Evolutionary conservation across 495 filamentous ascomycete species (phyloP).

Genomic region (Friedmanniomyces endolithicus): DNA sequence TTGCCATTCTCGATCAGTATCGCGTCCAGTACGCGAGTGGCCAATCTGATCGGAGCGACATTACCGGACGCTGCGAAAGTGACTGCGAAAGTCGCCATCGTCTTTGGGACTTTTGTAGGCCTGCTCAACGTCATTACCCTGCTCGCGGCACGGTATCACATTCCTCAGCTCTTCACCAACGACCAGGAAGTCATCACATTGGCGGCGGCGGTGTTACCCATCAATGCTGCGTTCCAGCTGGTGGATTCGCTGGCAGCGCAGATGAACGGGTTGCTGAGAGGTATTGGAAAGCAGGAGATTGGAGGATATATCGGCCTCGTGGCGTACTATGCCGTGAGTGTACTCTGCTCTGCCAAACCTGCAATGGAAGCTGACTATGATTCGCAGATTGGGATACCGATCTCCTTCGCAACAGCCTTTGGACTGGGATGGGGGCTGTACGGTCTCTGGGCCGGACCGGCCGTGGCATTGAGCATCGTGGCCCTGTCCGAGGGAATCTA

Average conservation of each 20-base stretch:
- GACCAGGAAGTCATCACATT: conserved; percentile 67
- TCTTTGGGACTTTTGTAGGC: conserved; percentile 54
- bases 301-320: conserved; percentile 78
- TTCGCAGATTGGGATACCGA: conserved; percentile 55
- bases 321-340: conserved; percentile 56
- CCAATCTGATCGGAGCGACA: conserved; percentile 32
- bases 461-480: conserved; percentile 36
- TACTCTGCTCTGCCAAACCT: not conserved
- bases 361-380: not conserved
- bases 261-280: conserved; percentile 72
- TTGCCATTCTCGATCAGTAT: conserved; percentile 33
- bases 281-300: conserved; percentile 73
- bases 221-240: conserved; percentile 77
- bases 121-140: conserved; percentile 63
- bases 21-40: conserved; percentile 31
- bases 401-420: conserved; percentile 67
- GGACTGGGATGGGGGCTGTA: conserved; percentile 56
- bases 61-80: conserved; percentile 29
- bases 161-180: conserved; percentile 67
- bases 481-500: conserved; percentile 53
- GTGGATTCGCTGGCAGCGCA: conserved; percentile 69
- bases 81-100: conserved; percentile 37
- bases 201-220: conserved; percentile 58
- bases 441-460: conserved; percentile 57
- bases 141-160: conserved; percentile 46